These are phyloP conservation scores for Suhomyces chickasaworum DNA, from an alignment of 1,139 yeast species.

Conservation along the genomic window DNA sequence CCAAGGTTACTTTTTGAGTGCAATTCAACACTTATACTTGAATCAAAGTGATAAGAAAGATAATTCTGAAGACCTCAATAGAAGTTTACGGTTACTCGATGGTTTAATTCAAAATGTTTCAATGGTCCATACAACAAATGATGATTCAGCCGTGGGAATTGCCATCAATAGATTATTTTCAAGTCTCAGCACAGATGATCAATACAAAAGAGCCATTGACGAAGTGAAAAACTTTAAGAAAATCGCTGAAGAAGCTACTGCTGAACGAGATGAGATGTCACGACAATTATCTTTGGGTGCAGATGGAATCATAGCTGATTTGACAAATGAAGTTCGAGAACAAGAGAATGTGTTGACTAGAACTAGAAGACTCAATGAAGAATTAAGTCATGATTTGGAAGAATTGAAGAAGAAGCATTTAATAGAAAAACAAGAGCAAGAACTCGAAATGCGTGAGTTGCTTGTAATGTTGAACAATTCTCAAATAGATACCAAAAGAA, in stretches of 20 bases:
- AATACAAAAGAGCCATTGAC: slow-evolving; percentile 74
- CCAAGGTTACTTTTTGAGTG: slow-evolving; percentile 70
- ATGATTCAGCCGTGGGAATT: slow-evolving; percentile 76
- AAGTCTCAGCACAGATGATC: slow-evolving; percentile 87
- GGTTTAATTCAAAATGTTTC: slow-evolving; percentile 82
- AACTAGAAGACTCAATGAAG: slow-evolving; percentile 68
- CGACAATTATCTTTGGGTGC: slow-evolving; percentile 79
- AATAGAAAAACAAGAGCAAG: slow-evolving; percentile 81
- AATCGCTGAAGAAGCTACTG: slow-evolving; percentile 76
- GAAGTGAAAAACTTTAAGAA: slow-evolving; percentile 71
- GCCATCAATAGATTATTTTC: slow-evolving; percentile 80
- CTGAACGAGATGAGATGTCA: slow-evolving; percentile 80
- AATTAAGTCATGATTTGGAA: slow-evolving; percentile 65
- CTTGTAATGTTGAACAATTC: slow-evolving; percentile 61
- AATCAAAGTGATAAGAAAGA: slow-evolving; percentile 63
- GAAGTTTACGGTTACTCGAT: slow-evolving; percentile 79
- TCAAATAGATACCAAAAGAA: slow-evolving; percentile 31
- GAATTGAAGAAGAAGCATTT: slow-evolving; percentile 71
- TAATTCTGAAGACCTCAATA: slow-evolving; percentile 50
- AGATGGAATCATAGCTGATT: slow-evolving; percentile 74
- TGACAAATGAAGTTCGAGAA: slow-evolving; percentile 71
- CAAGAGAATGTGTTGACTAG: slow-evolving; percentile 68
- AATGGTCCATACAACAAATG: slow-evolving; percentile 61
- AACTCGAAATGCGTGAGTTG: slow-evolving; percentile 84
- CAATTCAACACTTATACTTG: slow-evolving; percentile 82